Conservation (phyloP, 495 filamentous ascomycete species). For the Penicillium arizonense region DNA sequence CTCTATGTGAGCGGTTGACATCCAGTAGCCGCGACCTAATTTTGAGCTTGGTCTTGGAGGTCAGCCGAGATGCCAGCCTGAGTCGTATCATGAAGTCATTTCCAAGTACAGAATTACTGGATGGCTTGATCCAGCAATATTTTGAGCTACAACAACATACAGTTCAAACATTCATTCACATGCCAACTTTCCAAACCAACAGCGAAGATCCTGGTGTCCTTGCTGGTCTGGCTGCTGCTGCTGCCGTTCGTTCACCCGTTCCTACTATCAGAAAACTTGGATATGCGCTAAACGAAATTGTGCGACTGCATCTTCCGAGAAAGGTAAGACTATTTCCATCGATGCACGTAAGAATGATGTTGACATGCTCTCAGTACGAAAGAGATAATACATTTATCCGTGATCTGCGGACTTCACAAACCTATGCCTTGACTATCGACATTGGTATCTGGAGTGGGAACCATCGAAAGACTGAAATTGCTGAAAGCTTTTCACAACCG, state of each 20-base stretch:
- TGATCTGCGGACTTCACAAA: constrained; percentile 54
- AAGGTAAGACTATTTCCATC: constrained; percentile 29
- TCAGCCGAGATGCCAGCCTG: constrained; percentile 43
- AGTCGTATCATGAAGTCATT: constrained; percentile 56
- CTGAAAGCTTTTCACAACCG: constrained; percentile 56
- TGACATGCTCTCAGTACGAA: constrained; percentile 37
- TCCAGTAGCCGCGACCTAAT: constrained; percentile 53
- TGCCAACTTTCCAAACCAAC: constrained; percentile 51
- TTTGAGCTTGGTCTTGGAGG: constrained; percentile 56
- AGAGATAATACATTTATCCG: constrained; percentile 55
- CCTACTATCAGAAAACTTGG: constrained; percentile 60
- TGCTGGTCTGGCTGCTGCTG: constrained; percentile 51
- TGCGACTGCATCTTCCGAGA: constrained; percentile 47
- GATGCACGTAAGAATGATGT: not conserved
- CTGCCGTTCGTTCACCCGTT: constrained; percentile 54
- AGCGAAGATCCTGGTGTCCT: constrained; percentile 55
- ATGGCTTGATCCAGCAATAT: constrained; percentile 60
- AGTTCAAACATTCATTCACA: constrained; percentile 57
- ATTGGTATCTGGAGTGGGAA: constrained; percentile 67
- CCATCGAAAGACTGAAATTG: constrained; percentile 65
- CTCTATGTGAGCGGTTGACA: constrained; percentile 36
- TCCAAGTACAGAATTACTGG: constrained; percentile 56
- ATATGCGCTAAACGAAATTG: constrained; percentile 60
- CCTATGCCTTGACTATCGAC: constrained; percentile 53
- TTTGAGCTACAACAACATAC: constrained; percentile 49